Percentiles rank a stretch among this genome's conserved stretches.
Evolutionary conservation across 2,329 filamentous ascomycete species (phyloP).

Genomic region (Aspergillus brunneoviolaceus): DNA sequence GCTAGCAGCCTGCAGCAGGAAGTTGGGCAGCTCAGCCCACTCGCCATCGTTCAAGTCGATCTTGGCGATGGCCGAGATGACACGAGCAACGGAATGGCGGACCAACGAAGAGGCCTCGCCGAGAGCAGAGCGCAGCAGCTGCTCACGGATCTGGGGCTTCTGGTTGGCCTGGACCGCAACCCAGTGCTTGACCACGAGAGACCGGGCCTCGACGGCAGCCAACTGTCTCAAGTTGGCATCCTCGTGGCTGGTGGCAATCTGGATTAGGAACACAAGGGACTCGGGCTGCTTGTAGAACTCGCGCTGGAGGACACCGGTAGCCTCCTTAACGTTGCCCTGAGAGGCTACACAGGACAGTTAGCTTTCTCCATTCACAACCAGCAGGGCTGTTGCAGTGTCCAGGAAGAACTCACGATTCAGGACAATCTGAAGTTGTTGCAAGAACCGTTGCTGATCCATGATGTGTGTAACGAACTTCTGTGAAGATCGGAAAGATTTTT

Average conservation of each 20-base stretch:
- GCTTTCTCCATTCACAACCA: slow-evolving; percentile 3
- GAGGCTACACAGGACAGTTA: slow-evolving; percentile 61
- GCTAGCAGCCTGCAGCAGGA: slow-evolving; percentile 75
- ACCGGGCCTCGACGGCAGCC: slow-evolving; percentile 83
- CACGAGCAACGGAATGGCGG: slow-evolving; percentile 81
- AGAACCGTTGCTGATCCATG: slow-evolving; percentile 82
- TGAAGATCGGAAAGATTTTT: slow-evolving; percentile 10
- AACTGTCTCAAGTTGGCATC: slow-evolving; percentile 75
- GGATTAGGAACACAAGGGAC: slow-evolving; percentile 80
- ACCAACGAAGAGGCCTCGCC: slow-evolving; percentile 74
- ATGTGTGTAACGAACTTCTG: slow-evolving; percentile 21
- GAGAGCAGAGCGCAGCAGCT: slow-evolving; percentile 79
- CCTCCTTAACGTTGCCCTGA: slow-evolving; percentile 84
- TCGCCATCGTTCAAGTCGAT: slow-evolving; percentile 84
- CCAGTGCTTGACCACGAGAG: slow-evolving; percentile 86
- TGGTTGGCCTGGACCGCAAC: slow-evolving; percentile 67
- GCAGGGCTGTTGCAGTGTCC: neutral
- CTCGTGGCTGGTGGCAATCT: slow-evolving; percentile 79
- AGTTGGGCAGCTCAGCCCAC: slow-evolving; percentile 76
- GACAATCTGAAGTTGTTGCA: slow-evolving; percentile 82
- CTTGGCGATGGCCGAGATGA: slow-evolving; percentile 82
- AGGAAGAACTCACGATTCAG: slow-evolving; percentile 69
- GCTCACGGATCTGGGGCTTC: slow-evolving; percentile 76
- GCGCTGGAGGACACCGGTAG: slow-evolving; percentile 86
- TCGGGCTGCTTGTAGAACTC: slow-evolving; percentile 86